Evolutionary conservation across 208 protist genomes (phyloP).

Genomic region (Vickermania ingenoplastis): DNA sequence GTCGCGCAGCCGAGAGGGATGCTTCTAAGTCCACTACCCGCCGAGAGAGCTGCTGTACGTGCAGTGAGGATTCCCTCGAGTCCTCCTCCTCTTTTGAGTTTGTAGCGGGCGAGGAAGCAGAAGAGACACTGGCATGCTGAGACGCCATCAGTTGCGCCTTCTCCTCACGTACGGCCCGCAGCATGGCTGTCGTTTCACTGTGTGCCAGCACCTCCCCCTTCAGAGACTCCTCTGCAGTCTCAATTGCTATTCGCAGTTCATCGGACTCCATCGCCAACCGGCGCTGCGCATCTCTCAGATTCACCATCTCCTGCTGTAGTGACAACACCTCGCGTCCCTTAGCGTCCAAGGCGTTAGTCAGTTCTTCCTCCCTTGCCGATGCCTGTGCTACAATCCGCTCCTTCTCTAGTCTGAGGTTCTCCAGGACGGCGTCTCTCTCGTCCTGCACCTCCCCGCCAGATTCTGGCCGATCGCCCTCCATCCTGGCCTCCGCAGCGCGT

Average conservation of each 20-base stretch:
- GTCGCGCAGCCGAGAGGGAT: conserved; percentile 26
- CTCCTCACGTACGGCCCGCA: conserved; percentile 11
- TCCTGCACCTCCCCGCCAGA: background rate
- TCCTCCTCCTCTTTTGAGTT: conserved; percentile 7
- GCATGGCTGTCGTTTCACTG: conserved; percentile 17
- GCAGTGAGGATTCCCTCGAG: conserved; percentile 11
- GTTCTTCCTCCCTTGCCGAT: background rate
- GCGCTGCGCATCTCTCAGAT: background rate
- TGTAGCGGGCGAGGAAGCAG: conserved; percentile 6
- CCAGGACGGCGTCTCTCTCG: background rate
- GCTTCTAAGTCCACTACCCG: conserved; percentile 37
- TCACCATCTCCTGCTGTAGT: background rate
- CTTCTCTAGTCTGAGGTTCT: background rate
- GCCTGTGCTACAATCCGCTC: conserved; percentile 7
- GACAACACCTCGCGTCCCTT: background rate
- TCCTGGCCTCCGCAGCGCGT: background rate
- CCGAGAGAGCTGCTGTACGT: conserved; percentile 14
- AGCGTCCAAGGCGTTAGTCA: background rate
- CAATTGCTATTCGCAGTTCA: background rate
- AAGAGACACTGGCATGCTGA: background rate
- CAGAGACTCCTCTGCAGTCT: conserved; percentile 20
- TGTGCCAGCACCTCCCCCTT: conserved; percentile 43
- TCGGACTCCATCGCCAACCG: background rate
- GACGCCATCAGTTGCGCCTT: background rate
- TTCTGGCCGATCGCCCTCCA: background rate